Evolutionary conservation across 805 yeast species (phyloP), one percentile per base, ranked within the genome.

Genomic region (Clavispora phyllophila): DNA sequence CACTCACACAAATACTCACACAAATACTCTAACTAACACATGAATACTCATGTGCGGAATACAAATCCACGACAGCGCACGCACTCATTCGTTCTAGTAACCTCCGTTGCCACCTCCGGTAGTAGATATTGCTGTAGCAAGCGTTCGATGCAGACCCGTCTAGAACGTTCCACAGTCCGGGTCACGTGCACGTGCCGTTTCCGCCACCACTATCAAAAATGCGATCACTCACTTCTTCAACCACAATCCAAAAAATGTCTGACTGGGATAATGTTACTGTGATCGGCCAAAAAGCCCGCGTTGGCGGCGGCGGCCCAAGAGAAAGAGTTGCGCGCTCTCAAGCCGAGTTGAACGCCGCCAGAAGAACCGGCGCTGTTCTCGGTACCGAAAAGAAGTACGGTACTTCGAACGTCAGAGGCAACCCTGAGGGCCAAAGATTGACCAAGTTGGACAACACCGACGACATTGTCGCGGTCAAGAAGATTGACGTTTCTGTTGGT

Each of bases 231-330:
- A 32, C 36, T 36, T 27, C 24, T 26, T 13, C 27, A 10, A 25
- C 37, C 25, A 41, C 32, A 17, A 22, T 26, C 18, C 18, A n/a
- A 55, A 39, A n/a, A 31, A 69, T 70, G 75, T 70, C 75, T 42
- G 98, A 89, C 68, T 93, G 99, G 99, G 97, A 93, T 66, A 63
- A 80, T 47, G 90, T 82, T 57, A 89, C 96, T 35, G 70, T 86
- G 46, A 88, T 93, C 56, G 99, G 99, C 45, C 81, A 80, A 54
- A 85, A 83, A 56, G 96, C 93, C 54, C 81, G 91, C 67, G 77
- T 82, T 43, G 96, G 96, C 45, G 86, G 87, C 35, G 80, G 87
- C 45, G 96, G 95, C 28, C 96, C 96, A 54, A 80, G 88, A 61
- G 82, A 85, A 51, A 75, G 73, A 28, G 96, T 90, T 32, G 95